Percentiles rank a stretch among this genome's conserved stretches.
These are phyloP conservation scores for Boletus speciosus DNA, from an alignment of 768 basidiomycete species.

Conservation along the genomic window DNA sequence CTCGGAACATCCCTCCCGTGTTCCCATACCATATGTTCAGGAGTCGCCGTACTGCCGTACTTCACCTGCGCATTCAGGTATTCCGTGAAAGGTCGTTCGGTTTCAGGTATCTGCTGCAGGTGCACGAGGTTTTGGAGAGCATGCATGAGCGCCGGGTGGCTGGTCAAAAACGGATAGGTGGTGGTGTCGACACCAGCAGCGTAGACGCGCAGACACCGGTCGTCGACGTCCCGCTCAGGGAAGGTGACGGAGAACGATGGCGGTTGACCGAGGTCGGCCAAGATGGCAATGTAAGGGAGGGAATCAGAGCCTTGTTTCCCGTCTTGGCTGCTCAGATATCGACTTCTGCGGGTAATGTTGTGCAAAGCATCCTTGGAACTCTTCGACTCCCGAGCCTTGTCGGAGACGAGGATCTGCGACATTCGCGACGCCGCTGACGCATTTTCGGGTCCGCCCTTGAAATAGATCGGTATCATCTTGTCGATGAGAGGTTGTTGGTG, in stretches of 20 bases:
- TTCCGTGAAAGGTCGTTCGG: neutral
- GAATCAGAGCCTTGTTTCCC: no score
- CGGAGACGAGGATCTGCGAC: constrained; percentile 24
- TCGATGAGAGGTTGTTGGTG: constrained; percentile 12
- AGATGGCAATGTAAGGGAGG: no score
- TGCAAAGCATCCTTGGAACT: neutral
- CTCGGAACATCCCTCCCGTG: neutral
- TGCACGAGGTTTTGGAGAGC: neutral
- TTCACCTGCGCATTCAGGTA: neutral
- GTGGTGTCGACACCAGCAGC: neutral
- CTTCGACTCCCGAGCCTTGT: constrained; percentile 5
- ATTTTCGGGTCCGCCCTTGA: no score
- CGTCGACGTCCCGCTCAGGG: neutral
- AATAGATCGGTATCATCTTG: constrained; percentile 18
- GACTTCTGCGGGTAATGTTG: neutral
- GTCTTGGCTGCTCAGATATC: neutral
- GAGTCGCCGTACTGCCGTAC: neutral
- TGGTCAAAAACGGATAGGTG: constrained; percentile 10
- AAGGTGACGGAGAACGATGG: no score
- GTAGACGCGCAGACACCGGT: constrained; percentile 14
- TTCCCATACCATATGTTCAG: neutral
- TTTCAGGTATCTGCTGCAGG: neutral
- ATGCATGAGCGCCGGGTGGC: neutral
- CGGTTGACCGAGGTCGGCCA: no score
- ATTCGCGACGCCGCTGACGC: neutral